Evolutionary conservation across 2,329 filamentous ascomycete genomes (phyloP), one percentile per base, ranked within the genome.

Genomic region (Ophiognomonia clavigignenti-juglandacearum): DNA sequence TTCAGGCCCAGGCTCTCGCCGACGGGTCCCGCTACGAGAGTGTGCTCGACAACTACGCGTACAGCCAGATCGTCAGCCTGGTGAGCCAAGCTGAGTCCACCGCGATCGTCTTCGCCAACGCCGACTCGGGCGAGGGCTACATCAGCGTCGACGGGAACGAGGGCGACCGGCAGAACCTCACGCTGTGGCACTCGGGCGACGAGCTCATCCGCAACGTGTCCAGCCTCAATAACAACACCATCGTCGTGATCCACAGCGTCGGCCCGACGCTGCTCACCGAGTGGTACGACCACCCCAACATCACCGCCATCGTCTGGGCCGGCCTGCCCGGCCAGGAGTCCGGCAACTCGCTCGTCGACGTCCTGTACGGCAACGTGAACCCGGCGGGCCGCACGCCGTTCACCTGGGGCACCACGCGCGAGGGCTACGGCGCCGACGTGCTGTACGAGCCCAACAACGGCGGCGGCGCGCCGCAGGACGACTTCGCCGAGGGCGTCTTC

Each of bases 91-190:
- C 78, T n/a, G 71, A 82, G 48, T 82, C 80, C 13, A 82, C 83
- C 1, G 73, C 91, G 54, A 77, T 98, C 35, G 90, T 96, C 10
- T 97, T 97, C 58, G 91, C 88, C 59, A 96, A 96, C 56, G 83
- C 90, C 13, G 77, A 91, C 61, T 80, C 85, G 4, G 92, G 92
- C 44, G 93, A 97, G 67, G 90, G 88, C 6, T 96, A 80, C 68
- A 89, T 97, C 59, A 76, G 69, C 23, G 79, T 95, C 2, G 92
- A 91, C 53, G 85, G 81, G 45, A 96, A 96, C 63, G 72, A 76
- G 50, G 93, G 93, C 48, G 92, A 97, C 64, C 85, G 93, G 44
- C 90, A 91, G 59, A 96, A 98, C 68, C 74, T 98, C 31, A 96
- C 90, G 0, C 73, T 96, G 0, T 97, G 92, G 92, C 75, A 84